Conservation (phyloP, 139 green algal genomes). For the Choricystis sp. region DNA sequence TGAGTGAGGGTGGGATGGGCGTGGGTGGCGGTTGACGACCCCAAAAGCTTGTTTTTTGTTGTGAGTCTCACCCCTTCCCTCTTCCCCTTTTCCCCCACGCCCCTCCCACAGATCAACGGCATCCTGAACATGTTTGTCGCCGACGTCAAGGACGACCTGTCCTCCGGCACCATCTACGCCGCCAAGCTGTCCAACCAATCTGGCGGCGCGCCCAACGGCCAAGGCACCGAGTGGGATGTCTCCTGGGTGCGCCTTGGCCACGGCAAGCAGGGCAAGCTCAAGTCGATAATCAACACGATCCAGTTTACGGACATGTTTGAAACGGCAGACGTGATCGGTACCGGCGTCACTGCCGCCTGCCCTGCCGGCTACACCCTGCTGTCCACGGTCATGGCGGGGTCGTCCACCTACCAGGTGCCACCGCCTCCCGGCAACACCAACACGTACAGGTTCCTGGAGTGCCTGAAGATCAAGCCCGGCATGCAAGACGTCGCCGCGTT, state of each 20-base stretch:
- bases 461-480: slow-evolving; percentile 23
- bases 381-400: slow-evolving; percentile 5
- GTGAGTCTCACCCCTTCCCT: too few species aligned
- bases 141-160: slow-evolving; percentile 8
- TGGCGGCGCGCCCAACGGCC: background rate
- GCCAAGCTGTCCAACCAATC: slow-evolving; percentile 7
- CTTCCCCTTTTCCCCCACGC: too few species aligned
- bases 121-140: slow-evolving; percentile 11
- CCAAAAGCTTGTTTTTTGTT: too few species aligned
- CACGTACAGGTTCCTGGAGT: slow-evolving; percentile 12
- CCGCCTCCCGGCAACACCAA: background rate
- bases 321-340: background rate
- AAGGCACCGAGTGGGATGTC: slow-evolving; percentile 6
- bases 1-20: too few species aligned
- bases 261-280: slow-evolving; percentile 9
- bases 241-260: slow-evolving; percentile 15
- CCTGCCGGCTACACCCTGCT: slow-evolving; percentile 19
- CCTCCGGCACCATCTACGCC: slow-evolving; percentile 8
- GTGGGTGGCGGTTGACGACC: too few species aligned
- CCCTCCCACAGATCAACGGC: slow-evolving; percentile 9
- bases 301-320: slow-evolving; percentile 33
- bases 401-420: background rate
- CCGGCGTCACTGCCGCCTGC: slow-evolving; percentile 10
- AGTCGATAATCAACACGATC: background rate
- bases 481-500: slow-evolving; percentile 27